Base-by-base conservation (phyloP, 106 monocot species). In the Dendrobium chrysotoxum region DNA sequence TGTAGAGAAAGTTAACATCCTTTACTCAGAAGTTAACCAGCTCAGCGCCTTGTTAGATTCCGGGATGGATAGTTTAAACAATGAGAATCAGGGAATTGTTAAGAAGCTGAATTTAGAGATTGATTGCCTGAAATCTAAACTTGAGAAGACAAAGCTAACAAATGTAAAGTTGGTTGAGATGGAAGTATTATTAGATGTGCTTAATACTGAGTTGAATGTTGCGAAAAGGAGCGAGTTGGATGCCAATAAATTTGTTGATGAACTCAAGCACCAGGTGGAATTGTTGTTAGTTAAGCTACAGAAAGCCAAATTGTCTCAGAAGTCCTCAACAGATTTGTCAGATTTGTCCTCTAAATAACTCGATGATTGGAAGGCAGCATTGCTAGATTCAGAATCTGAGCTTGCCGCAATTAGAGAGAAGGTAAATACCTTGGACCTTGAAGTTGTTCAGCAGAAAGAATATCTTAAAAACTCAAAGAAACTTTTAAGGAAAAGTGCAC, bases 1-100 rank as follows among this genome's bases (percentile, higher is more conserved):
- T 82, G 88, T 86, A 13, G 90, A 90, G 77, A 96, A 89, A 84
- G 87, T 86, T 3, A 86, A 76, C 40, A 5, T 80, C 8, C 74
- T 96, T 28, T 83, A 84, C 25, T 77, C 25, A 7, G 96, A 96
- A 58, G 40, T 96, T 13, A 78, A 9, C 30, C 86, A 78, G 11
- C 78, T 96, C 28, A 91, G 90, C 74, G 67, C 75, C 5, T 80
- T 90, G 80, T 81, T 96, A 4, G 82, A 79, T 31, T 76, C 82
- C 11, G 47, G 76, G 45, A 42, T 82, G 42, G 76, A 82, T 25
- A 82, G 28, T 15, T 47, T 47, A 61, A 79, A 26, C 15, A 81
- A 40, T 42, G 88, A 96, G 81, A 31, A 75, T 45, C 54, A 79
- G 23, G 88, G 90, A 67, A 41, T 85, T 20, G 76, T 90, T 13